Conservation (phyloP, 2,329 filamentous ascomycete genomes). For the Ceratocystis cubensis region DNA sequence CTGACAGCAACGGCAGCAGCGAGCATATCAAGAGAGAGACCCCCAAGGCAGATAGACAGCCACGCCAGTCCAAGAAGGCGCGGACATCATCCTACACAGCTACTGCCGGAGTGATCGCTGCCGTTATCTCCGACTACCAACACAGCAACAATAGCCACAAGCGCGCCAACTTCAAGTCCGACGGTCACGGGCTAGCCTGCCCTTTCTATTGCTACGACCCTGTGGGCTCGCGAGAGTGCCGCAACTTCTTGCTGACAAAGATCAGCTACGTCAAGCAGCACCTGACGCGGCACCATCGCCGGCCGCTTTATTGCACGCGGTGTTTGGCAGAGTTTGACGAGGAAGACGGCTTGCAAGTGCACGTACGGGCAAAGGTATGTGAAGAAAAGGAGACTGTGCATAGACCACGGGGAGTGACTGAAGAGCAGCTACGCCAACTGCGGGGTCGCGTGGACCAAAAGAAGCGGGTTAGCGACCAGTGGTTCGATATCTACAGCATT, state of each 20-base stretch:
- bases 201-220: conserved; percentile 24
- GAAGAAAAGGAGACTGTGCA: conserved; percentile 7
- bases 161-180: conserved; percentile 17
- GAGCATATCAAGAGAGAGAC: neutral
- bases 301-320: conserved; percentile 23
- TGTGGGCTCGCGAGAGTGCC: conserved; percentile 22
- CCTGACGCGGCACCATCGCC: conserved; percentile 23
- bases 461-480: conserved; percentile 23
- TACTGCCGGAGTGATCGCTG: neutral
- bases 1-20: conserved; percentile 1
- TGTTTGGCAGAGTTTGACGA: conserved; percentile 22
- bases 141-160: conserved; percentile 14
- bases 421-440: conserved; percentile 22
- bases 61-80: conserved; percentile 11
- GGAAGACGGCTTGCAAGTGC: conserved; percentile 21
- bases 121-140: conserved; percentile 1
- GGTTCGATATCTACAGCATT: conserved; percentile 24
- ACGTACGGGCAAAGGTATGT: conserved; percentile 21
- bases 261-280: conserved; percentile 27
- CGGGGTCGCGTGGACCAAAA: conserved; percentile 23
- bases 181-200: conserved; percentile 22
- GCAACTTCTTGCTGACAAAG: conserved; percentile 23
- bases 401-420: conserved; percentile 22
- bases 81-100: neutral
- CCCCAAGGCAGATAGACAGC: neutral